Percentiles rank a stretch among this genome's conserved stretches.
Conservation (phyloP, 176 grass and related monocot species). For the Hyparrhenia diplandra region DNA sequence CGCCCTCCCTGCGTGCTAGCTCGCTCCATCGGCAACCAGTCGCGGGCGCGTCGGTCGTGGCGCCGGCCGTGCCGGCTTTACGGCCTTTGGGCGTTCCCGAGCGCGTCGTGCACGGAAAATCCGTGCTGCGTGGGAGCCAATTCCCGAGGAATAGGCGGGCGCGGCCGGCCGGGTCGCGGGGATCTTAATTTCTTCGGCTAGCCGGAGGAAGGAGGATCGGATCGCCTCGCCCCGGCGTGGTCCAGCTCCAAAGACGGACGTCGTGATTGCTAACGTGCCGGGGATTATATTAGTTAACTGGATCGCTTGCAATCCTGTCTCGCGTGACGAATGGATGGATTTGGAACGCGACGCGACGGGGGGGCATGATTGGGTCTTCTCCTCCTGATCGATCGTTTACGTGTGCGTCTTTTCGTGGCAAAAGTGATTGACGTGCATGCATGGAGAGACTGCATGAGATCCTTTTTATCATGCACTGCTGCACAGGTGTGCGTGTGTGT, state of each 20-base stretch:
- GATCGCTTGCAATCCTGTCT: slow-evolving; percentile 30
- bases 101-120: slow-evolving; percentile 69
- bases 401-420: slow-evolving; percentile 40
- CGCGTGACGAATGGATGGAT: slow-evolving; percentile 29
- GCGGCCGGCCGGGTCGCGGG: background rate
- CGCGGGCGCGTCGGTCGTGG: slow-evolving; percentile 55
- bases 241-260: slow-evolving; percentile 4
- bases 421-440: slow-evolving; percentile 46
- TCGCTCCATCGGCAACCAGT: background rate
- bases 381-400: too few relatives aligned
- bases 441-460: too few relatives aligned
- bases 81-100: slow-evolving; percentile 66
- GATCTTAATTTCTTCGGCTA: too few relatives aligned
- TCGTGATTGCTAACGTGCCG: slow-evolving; percentile 1
- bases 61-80: slow-evolving; percentile 44
- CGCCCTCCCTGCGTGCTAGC: background rate
- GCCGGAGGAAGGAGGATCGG: too few relatives aligned
- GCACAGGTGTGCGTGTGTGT: too few relatives aligned
- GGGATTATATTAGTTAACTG: too few relatives aligned
- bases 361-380: too few relatives aligned
- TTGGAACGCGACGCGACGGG: slow-evolving; percentile 4
- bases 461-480: too few relatives aligned
- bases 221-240: too few relatives aligned
- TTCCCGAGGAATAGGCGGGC: slow-evolving; percentile 50
- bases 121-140: slow-evolving; percentile 80